phyloP scores from a whole-genome alignment of 1,284 basidiomycete species.

The Ceratobasidium sp. region DNA sequence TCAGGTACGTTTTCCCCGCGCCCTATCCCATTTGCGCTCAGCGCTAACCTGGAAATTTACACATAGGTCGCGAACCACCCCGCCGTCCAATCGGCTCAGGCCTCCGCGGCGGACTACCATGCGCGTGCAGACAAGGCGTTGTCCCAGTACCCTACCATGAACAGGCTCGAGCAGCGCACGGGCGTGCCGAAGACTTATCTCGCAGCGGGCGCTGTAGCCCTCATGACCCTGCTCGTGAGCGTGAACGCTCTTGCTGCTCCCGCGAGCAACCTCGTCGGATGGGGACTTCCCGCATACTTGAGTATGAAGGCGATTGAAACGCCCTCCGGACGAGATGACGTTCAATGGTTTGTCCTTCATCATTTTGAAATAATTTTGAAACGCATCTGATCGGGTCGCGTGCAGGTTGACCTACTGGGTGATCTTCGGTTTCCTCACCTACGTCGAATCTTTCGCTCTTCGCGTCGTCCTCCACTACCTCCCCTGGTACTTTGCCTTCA shows the following conservation, averaged over 20 bases:
- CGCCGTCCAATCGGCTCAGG: slow-evolving; percentile 81
- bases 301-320: slow-evolving; percentile 88
- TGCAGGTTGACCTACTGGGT: slow-evolving; percentile 82
- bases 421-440: slow-evolving; percentile 88
- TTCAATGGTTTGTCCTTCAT: slow-evolving; percentile 72
- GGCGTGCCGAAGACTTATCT: slow-evolving; percentile 94
- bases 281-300: slow-evolving; percentile 86
- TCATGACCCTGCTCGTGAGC: slow-evolving; percentile 79
- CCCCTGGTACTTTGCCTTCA: slow-evolving; percentile 92
- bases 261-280: slow-evolving; percentile 87
- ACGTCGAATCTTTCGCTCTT: slow-evolving; percentile 82
- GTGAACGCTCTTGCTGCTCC: slow-evolving; percentile 86
- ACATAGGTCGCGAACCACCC: slow-evolving; percentile 81
- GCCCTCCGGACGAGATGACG: slow-evolving; percentile 78
- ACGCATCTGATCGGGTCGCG: background rate
- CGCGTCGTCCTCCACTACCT: slow-evolving; percentile 83
- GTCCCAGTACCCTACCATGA: slow-evolving; percentile 89
- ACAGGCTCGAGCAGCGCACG: slow-evolving; percentile 88
- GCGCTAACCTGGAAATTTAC: background rate
- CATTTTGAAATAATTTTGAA: background rate
- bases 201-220: slow-evolving; percentile 78
- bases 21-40: background rate
- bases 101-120: slow-evolving; percentile 81
- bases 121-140: slow-evolving; percentile 95
- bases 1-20: slow-evolving; percentile 18